Percentiles rank a stretch among this genome's conserved stretches.
These are phyloP conservation scores for Hsuehochloa calcarea DNA, from an alignment of 176 grass and related monocot species.

Conservation along the genomic window DNA sequence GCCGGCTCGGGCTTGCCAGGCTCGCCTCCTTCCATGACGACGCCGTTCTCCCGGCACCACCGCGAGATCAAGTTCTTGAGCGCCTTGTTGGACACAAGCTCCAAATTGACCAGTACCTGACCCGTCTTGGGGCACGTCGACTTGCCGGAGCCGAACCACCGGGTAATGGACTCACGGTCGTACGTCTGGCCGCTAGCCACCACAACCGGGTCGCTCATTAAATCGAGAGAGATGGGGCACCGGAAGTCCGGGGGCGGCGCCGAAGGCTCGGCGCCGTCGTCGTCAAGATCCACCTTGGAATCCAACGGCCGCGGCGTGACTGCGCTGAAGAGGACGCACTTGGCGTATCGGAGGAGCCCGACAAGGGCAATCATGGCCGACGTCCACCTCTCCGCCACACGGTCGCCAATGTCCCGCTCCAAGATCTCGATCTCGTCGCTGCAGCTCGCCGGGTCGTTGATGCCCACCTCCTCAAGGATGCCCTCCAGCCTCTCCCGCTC, in stretches of 20 bases:
- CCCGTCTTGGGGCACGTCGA: slow-evolving; percentile 89
- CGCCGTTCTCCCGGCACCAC: slow-evolving; percentile 86
- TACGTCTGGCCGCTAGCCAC: slow-evolving; percentile 83
- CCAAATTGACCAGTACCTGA: slow-evolving; percentile 49
- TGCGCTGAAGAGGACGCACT: slow-evolving; percentile 84
- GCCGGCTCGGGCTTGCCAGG: slow-evolving; percentile 35
- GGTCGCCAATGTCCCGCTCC: slow-evolving; percentile 89
- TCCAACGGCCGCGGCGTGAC: slow-evolving; percentile 62
- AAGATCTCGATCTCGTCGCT: slow-evolving; percentile 82
- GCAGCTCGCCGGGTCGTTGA: slow-evolving; percentile 72
- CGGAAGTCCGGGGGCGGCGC: slow-evolving; percentile 73
- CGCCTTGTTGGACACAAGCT: slow-evolving; percentile 76
- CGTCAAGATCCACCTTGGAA: slow-evolving; percentile 37
- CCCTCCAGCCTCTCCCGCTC: slow-evolving; percentile 53
- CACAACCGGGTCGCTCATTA: slow-evolving; percentile 81
- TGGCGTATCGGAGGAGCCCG: slow-evolving; percentile 82
- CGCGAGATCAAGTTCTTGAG: slow-evolving; percentile 84
- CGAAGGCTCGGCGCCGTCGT: slow-evolving; percentile 31
- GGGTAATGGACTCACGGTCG: slow-evolving; percentile 76
- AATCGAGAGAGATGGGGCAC: slow-evolving; percentile 88
- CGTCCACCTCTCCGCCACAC: slow-evolving; percentile 66
- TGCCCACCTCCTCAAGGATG: slow-evolving; percentile 61
- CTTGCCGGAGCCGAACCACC: slow-evolving; percentile 81
- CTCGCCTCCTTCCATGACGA: slow-evolving; percentile 55
- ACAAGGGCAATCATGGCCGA: slow-evolving; percentile 76